A percentile compares a stretch with the other conserved stretches of the same genome.
Evolutionary conservation across 1,139 yeast genomes (phyloP).

Genomic region (Taiozyma sp.): DNA sequence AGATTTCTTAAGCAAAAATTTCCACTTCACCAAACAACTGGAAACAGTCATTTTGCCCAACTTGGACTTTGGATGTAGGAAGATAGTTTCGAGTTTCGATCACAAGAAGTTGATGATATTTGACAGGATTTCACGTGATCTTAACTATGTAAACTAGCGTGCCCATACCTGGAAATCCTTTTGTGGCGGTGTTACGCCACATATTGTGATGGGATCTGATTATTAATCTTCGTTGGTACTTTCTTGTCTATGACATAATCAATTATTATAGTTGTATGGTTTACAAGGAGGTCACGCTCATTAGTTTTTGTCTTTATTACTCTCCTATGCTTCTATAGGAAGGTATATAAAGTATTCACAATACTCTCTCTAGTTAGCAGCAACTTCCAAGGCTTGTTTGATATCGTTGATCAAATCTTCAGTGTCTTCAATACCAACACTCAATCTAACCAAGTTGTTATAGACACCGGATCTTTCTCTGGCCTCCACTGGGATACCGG

Average conservation of each 20-base stretch:
- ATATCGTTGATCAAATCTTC: slow-evolving; percentile 59
- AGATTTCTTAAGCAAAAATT: neutral
- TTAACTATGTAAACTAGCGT: neutral
- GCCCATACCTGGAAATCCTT: neutral
- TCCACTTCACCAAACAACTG: neutral
- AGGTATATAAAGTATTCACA: too few relatives aligned
- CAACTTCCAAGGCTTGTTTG: slow-evolving; percentile 12
- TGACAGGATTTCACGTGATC: slow-evolving; percentile 25
- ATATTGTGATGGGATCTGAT: neutral
- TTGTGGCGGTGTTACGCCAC: neutral
- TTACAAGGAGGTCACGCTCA: neutral
- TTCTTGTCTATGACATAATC: too few relatives aligned
- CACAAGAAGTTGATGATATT: neutral
- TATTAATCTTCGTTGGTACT: too few relatives aligned
- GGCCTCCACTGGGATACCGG: slow-evolving; percentile 79
- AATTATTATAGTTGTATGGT: too few relatives aligned
- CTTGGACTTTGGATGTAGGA: neutral
- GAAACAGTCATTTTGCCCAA: too few relatives aligned
- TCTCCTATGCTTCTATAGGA: neutral
- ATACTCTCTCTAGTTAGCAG: neutral
- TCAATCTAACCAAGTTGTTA: slow-evolving; percentile 77
- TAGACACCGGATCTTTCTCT: slow-evolving; percentile 80
- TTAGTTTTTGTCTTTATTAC: neutral
- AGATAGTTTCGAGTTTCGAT: neutral
- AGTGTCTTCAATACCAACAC: slow-evolving; percentile 85